Base-by-base conservation (phyloP, 2,329 filamentous ascomycete species). In the Pseudocercospora macadamiae region DNA sequence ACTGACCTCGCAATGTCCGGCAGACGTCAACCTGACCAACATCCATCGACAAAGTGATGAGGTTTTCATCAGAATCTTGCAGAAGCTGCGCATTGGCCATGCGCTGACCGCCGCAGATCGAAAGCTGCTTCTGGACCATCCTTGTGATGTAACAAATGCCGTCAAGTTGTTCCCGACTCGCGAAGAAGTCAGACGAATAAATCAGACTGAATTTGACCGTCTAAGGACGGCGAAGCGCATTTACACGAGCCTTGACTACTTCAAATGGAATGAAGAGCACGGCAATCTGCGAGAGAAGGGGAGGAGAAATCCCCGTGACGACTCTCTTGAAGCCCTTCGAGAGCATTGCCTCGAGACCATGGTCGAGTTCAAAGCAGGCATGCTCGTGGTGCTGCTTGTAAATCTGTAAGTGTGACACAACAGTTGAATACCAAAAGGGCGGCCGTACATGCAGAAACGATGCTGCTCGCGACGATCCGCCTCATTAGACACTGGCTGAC, bases 41-140 rank as follows among this genome's bases (percentile, higher is more conserved):
- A 83, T 88, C 3, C 83, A 86, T 65, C 79, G 86, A 3, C 85
- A 88, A 59, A 78, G 66, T 5, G 84, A 88, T 60, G 57, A 70
- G 34, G 65, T 66, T 0, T 87, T 87, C 65, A 80, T 86, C 57
- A 70, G 71, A 2, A 80, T 86, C 45, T 75, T 88, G 1, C 77
- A 86, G 32, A 85, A 81, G 57, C 80, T 81, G 45, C 77, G 84
- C 1, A 73, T 81, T 14, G 83, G 83, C 1, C 61, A 73, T 9
- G 57, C 64, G 0, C 71, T 84, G 0, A 67, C 70, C 0, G 21
- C 36, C 0, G 63, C 61, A 0, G 81, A 84, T 7, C 71, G 71
- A 2, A 52, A 75, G 0, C 70, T 78, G 0, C 72, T 86, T 0
- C 74, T 83, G 55, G 72, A 82, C 19, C 79, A 82, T 51, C 59